Percentiles rank a stretch among this genome's conserved stretches.
These are phyloP conservation scores for Calocybe indica DNA, from an alignment of 768 basidiomycete species.

Conservation along the genomic window DNA sequence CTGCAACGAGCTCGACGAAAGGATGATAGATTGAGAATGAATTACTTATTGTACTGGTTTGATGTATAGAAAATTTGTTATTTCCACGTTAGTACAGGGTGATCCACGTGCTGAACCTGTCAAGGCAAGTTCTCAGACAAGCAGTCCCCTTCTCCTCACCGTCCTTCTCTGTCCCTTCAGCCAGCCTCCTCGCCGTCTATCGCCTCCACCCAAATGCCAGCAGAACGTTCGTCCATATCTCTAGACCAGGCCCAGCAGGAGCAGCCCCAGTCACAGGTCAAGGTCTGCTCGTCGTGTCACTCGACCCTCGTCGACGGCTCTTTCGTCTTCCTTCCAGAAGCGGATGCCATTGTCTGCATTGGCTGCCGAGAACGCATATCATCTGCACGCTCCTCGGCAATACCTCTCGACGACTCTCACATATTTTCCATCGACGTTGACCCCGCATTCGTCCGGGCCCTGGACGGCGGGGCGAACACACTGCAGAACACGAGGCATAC, in stretches of 20 bases:
- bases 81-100: conserved; percentile 1
- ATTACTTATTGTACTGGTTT: background rate
- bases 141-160: conserved; percentile 5
- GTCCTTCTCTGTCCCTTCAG: conserved; percentile 2
- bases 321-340: conserved; percentile 16
- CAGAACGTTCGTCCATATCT: conserved; percentile 34
- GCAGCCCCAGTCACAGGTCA: conserved; percentile 27
- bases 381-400: conserved; percentile 15
- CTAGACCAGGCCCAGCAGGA: conserved; percentile 18
- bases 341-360: conserved; percentile 37
- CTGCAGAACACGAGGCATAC: conserved; percentile 24
- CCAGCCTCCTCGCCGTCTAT: conserved; percentile 12
- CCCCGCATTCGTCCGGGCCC: conserved; percentile 17
- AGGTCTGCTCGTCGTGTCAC: conserved; percentile 41
- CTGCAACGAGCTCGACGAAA: conserved; percentile 5
- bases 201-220: conserved; percentile 37
- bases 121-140: conserved; percentile 7
- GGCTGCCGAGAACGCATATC: conserved; percentile 38
- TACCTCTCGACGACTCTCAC: conserved; percentile 7
- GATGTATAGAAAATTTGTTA: background rate
- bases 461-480: conserved; percentile 17
- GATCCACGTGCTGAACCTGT: conserved; percentile 13
- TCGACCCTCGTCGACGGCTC: conserved; percentile 31
- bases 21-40: background rate
- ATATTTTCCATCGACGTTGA: conserved; percentile 20